phyloP scores from a whole-genome alignment of 345 rosid genomes.

The Populus euphratica region DNA sequence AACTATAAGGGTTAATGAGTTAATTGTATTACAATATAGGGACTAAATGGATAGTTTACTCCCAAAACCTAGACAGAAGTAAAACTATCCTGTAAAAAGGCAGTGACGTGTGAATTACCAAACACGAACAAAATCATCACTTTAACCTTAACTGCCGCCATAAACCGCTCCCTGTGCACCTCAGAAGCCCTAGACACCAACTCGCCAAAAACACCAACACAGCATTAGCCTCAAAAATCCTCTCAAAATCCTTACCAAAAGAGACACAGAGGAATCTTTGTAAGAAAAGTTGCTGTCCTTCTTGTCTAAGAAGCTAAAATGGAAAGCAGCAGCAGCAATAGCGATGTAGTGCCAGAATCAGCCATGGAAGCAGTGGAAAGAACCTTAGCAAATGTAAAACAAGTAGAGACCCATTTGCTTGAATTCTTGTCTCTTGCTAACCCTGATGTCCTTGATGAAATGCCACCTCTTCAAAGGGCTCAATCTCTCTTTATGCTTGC shows the following conservation, averaged over 20 bases:
- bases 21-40: no score
- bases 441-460: slow-evolving; percentile 56
- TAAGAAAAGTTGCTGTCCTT: not conserved
- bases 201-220: not conserved
- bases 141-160: not conserved
- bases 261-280: not conserved
- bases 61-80: no score
- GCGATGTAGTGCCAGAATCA: slow-evolving; percentile 47
- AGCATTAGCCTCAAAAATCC: not conserved
- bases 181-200: not conserved
- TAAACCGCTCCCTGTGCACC: not conserved
- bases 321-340: slow-evolving; percentile 36
- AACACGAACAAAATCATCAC: not conserved
- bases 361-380: slow-evolving; percentile 62
- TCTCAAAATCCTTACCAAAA: not conserved
- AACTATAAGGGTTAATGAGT: no score
- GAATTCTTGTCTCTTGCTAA: slow-evolving; percentile 52
- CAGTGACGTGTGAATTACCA: not conserved
- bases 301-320: not conserved
- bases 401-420: slow-evolving; percentile 47
- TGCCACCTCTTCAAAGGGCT: slow-evolving; percentile 75
- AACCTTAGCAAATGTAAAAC: slow-evolving; percentile 41
- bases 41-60: no score
- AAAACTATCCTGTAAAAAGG: not conserved
- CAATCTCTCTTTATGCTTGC: slow-evolving; percentile 58